Base-by-base conservation (phyloP, 306 rosid genomes). In the Malus domestica region DNA sequence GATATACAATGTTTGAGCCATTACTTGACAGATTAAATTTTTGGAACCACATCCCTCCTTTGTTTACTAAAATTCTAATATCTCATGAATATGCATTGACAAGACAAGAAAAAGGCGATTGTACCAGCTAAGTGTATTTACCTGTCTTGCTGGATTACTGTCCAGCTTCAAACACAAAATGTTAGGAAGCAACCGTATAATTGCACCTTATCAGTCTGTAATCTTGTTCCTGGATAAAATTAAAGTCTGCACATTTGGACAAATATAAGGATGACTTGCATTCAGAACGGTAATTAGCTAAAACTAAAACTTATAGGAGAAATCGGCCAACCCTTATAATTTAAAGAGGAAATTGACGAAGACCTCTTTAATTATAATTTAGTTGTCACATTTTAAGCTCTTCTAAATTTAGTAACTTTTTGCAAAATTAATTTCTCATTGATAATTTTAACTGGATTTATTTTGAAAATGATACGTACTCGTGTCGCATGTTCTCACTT, bases 111-210 rank as follows among this genome's bases (percentile, higher is more conserved):
- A 65, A 40, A 5, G 44, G 42, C 49, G 5, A 40, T 5, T 8
- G 55, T 5, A 23, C 40, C 27, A 40, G 57, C 20, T 59, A 25
- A 5, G 60, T 4, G 15, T 10, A 59, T 72, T 85, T 86, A 94
- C 98, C 97, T 87, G 88, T 81, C 75, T 75, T 46, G 90, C 88
- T 74, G 86, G 93, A 84, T 94, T 94, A 82, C 84, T 78, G 77
- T 90, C 98, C 83, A 94, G 87, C 89, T 94, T 94, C 86, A 94
- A 89, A 83, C 96, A 87, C 73, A 79, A 38, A 54, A 94, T 90
- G 78, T 85, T 87, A 23, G 87, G 75, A 77, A 94, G 90, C 20
- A 90, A 78, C 82, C 77, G 86, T 66, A 94, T 84, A 78, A 94
- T 78, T 84, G 90, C 85, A 79, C 90, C 84, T 45, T 97, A 96